phyloP scores from a whole-genome alignment of 1,139 yeast species.

The Kluyveromyces sp. region DNA sequence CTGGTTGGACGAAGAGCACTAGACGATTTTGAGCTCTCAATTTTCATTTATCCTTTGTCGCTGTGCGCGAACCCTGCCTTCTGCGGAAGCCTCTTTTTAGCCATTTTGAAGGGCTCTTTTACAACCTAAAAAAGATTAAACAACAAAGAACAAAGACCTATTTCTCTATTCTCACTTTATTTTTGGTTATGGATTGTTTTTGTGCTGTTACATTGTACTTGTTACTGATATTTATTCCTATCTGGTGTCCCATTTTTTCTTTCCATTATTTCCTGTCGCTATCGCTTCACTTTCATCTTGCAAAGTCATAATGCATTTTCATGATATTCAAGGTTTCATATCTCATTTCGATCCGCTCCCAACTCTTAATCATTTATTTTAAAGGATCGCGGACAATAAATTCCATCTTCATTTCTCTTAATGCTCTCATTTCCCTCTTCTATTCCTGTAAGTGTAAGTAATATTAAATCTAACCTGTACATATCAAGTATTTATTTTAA shows the following conservation, averaged over 20 bases:
- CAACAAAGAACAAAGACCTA: neutral
- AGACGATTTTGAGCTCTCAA: no score
- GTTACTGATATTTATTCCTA: neutral
- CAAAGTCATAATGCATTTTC: neutral
- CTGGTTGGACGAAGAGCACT: slow-evolving; percentile 51
- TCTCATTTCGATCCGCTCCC: no score
- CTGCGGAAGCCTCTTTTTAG: neutral
- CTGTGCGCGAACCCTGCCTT: no score
- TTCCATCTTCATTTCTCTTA: neutral
- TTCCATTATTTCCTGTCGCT: neutral
- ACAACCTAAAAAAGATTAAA: neutral
- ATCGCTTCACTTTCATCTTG: neutral
- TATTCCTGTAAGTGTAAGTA: neutral
- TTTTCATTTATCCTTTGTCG: no score
- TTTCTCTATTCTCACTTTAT: neutral
- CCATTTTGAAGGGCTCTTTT: neutral
- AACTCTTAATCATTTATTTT: no score
- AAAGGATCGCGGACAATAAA: no score
- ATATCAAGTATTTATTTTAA: slow-evolving; percentile 2
- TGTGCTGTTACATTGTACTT: neutral
- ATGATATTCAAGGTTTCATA: no score
- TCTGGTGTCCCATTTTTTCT: neutral
- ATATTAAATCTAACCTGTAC: neutral
- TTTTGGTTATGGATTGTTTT: neutral
- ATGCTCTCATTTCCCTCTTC: neutral